Evolutionary conservation across 2,329 filamentous ascomycete genomes (phyloP).

Genomic region (Aspergillus sp.): DNA sequence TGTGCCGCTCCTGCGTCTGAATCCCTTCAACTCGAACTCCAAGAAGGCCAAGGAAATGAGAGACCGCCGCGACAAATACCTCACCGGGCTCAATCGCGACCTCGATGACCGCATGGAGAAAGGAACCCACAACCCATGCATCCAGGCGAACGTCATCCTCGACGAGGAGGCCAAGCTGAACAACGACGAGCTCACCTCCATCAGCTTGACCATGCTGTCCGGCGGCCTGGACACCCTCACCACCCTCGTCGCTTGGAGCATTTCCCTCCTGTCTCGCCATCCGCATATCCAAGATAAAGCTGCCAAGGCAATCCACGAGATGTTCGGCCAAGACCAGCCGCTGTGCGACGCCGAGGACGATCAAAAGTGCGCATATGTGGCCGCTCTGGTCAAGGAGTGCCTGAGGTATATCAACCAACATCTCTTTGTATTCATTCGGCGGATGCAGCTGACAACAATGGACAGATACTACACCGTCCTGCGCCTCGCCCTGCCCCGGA

Average conservation of each 20-base stretch:
- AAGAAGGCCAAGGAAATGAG: constrained; percentile 52
- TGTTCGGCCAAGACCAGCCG: constrained; percentile 44
- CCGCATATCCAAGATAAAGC: constrained; percentile 56
- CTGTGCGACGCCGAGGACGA: constrained; percentile 54
- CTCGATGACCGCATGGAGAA: constrained; percentile 53
- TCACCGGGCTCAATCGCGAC: constrained; percentile 48
- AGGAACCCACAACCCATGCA: constrained; percentile 54
- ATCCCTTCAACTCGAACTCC: constrained; percentile 52
- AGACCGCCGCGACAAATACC: constrained; percentile 50
- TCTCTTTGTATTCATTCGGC: background rate
- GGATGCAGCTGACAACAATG: constrained; percentile 3
- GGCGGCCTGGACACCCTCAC: constrained; percentile 60
- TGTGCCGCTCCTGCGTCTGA: constrained; percentile 60
- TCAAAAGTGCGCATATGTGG: constrained; percentile 54
- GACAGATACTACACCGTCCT: constrained; percentile 53
- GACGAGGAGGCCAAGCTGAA: constrained; percentile 56
- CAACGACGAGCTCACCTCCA: constrained; percentile 54
- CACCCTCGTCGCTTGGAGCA: constrained; percentile 56
- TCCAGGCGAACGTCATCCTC: constrained; percentile 57
- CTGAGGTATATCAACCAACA: constrained; percentile 34
- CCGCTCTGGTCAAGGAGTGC: constrained; percentile 54
- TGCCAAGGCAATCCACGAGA: constrained; percentile 45
- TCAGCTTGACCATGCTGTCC: constrained; percentile 59
- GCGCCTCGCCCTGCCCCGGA: constrained; percentile 52
- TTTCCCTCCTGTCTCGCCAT: constrained; percentile 50